These are phyloP conservation scores for Aureobasidium sp. DNA, from an alignment of 2,329 filamentous ascomycete genomes.

Conservation along the genomic window DNA sequence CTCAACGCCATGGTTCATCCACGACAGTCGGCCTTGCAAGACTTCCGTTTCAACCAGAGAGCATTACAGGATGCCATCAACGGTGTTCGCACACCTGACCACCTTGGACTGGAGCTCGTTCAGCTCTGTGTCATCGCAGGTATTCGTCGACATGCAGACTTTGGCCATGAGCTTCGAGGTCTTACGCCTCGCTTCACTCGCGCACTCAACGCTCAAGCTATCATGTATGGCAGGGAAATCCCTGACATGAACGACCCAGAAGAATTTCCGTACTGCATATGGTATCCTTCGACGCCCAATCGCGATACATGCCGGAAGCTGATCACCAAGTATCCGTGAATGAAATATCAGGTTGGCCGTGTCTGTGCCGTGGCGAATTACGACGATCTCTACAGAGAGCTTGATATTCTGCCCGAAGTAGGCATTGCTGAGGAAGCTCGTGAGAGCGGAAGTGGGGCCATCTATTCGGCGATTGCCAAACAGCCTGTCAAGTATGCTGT, in stretches of 20 bases:
- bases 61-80: neutral
- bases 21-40: constrained; percentile 7
- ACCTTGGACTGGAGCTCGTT: neutral
- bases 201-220: constrained; percentile 29
- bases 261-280: constrained; percentile 36
- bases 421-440: constrained; percentile 37
- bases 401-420: constrained; percentile 34
- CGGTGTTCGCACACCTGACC: constrained; percentile 2
- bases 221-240: constrained; percentile 32
- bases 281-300: constrained; percentile 32
- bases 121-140: constrained; percentile 16
- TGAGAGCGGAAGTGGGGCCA: constrained; percentile 21
- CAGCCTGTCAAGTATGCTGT: constrained; percentile 24
- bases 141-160: constrained; percentile 19
- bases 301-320: constrained; percentile 33
- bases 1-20: constrained; percentile 10
- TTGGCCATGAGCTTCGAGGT: constrained; percentile 16
- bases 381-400: constrained; percentile 30
- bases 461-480: constrained; percentile 26
- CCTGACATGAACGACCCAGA: constrained; percentile 24
- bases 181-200: constrained; percentile 18
- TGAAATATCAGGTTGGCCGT: constrained; percentile 33
- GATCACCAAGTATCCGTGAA: constrained; percentile 25
- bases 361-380: constrained; percentile 37
- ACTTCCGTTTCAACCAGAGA: constrained; percentile 10